phyloP scores from a whole-genome alignment of 805 yeast genomes.

The Pichia rugopelliculosa region DNA sequence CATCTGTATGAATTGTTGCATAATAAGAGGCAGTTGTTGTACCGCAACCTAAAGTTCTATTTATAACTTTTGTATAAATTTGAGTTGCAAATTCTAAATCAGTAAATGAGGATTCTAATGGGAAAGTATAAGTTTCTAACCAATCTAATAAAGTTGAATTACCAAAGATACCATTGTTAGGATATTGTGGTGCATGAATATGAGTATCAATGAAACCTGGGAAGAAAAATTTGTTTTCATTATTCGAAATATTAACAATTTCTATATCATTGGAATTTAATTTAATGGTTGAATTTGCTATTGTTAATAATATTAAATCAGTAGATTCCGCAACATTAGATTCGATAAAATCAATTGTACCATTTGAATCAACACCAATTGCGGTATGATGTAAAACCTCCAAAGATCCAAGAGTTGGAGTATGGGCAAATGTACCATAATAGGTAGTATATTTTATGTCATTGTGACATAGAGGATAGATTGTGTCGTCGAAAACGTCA shows the following conservation, averaged over 20 bases:
- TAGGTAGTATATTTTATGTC: slow-evolving; percentile 34
- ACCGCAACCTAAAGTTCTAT: slow-evolving; percentile 65
- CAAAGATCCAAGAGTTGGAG: slow-evolving; percentile 51
- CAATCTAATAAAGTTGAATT: slow-evolving; percentile 81
- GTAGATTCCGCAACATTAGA: slow-evolving; percentile 9
- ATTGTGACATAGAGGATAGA: slow-evolving; percentile 16
- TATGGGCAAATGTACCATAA: slow-evolving; percentile 68
- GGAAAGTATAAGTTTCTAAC: slow-evolving; percentile 84
- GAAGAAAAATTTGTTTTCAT: slow-evolving; percentile 52
- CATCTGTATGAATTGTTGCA: slow-evolving; percentile 75
- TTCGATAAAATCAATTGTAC: slow-evolving; percentile 40
- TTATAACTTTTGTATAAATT: slow-evolving; percentile 63
- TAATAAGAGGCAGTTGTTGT: slow-evolving; percentile 91
- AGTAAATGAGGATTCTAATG: slow-evolving; percentile 65
- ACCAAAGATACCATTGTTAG: slow-evolving; percentile 78
- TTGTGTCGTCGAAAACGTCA: slow-evolving; percentile 9
- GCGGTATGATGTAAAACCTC: slow-evolving; percentile 50
- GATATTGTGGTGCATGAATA: slow-evolving; percentile 80
- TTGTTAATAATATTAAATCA: slow-evolving; percentile 7
- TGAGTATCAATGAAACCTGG: slow-evolving; percentile 84
- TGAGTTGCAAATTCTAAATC: slow-evolving; percentile 46
- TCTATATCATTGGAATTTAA: slow-evolving; percentile 20
- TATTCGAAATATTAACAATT: slow-evolving; percentile 29
- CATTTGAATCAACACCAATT: slow-evolving; percentile 54
- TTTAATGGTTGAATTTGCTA: neutral